Conservation (phyloP, 1,284 basidiomycete genomes). For the Cronartium quercuum region DNA sequence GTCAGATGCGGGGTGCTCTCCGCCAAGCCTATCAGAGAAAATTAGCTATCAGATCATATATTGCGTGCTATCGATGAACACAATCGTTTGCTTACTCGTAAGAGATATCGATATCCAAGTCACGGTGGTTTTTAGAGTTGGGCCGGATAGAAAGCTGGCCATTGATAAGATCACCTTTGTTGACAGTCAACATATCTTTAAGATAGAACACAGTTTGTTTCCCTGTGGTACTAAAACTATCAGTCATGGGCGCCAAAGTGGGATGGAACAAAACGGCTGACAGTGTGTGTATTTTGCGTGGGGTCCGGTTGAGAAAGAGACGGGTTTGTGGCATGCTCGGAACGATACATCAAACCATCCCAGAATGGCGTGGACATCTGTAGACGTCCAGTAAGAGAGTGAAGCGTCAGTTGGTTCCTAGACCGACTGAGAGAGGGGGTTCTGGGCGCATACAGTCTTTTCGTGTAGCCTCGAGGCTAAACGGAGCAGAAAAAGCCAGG, state of each 20-base stretch:
- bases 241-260: slow-evolving; percentile 59
- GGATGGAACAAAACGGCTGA: not conserved
- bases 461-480: slow-evolving; percentile 73
- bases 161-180: slow-evolving; percentile 63
- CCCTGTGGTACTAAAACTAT: not conserved
- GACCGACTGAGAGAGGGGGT: slow-evolving; percentile 17
- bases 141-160: slow-evolving; percentile 72
- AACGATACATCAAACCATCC: slow-evolving; percentile 99
- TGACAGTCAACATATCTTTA: slow-evolving; percentile 59
- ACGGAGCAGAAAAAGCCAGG: slow-evolving; percentile 74
- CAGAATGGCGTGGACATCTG: slow-evolving; percentile 96
- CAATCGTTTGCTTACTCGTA: slow-evolving; percentile 55
- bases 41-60: not conserved
- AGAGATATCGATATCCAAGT: slow-evolving; percentile 76
- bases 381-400: not conserved
- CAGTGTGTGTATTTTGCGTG: slow-evolving; percentile 62
- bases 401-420: slow-evolving; percentile 12
- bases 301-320: slow-evolving; percentile 89
- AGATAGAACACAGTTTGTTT: slow-evolving; percentile 97
- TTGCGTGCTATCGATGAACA: not conserved
- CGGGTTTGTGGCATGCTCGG: slow-evolving; percentile 91
- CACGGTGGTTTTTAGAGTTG: slow-evolving; percentile 82
- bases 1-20: slow-evolving; percentile 18
- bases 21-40: not conserved
- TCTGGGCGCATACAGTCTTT: slow-evolving; percentile 70